Base-by-base conservation (phyloP, 179 eudicot genomes). In the Nepenthes alata region DNA sequence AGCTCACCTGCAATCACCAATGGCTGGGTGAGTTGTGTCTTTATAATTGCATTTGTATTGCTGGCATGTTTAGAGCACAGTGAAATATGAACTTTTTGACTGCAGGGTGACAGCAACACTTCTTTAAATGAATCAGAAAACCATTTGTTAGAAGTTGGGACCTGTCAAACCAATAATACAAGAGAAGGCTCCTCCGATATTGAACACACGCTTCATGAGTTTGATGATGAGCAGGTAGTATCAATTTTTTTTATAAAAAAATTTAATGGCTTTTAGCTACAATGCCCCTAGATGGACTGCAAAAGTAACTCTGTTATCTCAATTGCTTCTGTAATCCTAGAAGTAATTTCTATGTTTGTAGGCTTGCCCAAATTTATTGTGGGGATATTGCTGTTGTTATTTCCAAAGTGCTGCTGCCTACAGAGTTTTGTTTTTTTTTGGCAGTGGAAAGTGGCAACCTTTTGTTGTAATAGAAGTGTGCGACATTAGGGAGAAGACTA, bases 1-100 rank as follows among this genome's bases (percentile, higher is more conserved):
- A 47, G 63, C 72, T 49, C 73, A 35, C 67, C 68, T 55, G 70
- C 66, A 65, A 59, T 72, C 47, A 68, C 64, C 64, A 80, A 77
- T 80, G 77, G 74, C 82, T 76, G 69, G 85, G 95, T 94, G 83
- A 85, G 97, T 85, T 85, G 83, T 84, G 76, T 82, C 83, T 81
- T 80, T 83, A 59, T 58, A 52, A 52, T 61, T 57, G 12, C 37
- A 47, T 25, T 58, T 74, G 35, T 63, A 52, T 64, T 60, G 60
- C 39, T 53, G 64, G 51, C 39, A 11, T 47, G 60, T 65, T 71
- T 63, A 39, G 57, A 67, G 64, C 78, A 74, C 67, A 70, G 64
- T 63, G 34, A 75, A 77, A 75, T 75, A 52, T 59, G 48, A 36
- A 47, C 47, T 47, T 63, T 35, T 69, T 59, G 51, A 36, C 72